Percentiles rank a stretch among this genome's conserved stretches.
phyloP scores from a whole-genome alignment of 2,329 filamentous ascomycete genomes.

The Apiospora pterosperma region DNA sequence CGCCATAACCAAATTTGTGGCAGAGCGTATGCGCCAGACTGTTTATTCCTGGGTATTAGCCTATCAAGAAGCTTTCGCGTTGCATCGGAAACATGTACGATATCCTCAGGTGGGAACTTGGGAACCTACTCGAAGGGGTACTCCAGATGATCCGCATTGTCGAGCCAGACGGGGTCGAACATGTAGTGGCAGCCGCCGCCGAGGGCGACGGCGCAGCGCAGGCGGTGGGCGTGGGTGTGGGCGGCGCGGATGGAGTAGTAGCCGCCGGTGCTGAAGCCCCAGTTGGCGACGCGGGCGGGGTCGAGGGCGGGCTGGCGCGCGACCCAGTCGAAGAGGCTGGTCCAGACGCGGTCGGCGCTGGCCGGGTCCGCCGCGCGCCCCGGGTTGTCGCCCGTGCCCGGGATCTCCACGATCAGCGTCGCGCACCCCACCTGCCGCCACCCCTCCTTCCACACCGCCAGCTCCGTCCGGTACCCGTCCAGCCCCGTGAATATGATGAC shows the following conservation, averaged over 20 bases:
- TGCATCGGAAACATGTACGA: not conserved
- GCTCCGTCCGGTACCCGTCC: conserved; percentile 28
- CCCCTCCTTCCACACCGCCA: conserved; percentile 30
- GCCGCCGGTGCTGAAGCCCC: conserved; percentile 57
- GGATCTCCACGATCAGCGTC: conserved; percentile 51
- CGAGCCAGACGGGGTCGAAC: conserved; percentile 52
- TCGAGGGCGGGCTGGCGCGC: conserved; percentile 43
- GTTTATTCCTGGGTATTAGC: not conserved
- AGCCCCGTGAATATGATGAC: conserved; percentile 26
- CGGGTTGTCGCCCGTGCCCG: conserved; percentile 55
- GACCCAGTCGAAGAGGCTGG: conserved; percentile 52
- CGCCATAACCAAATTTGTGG: conserved; percentile 23
- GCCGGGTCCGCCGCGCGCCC: conserved; percentile 40
- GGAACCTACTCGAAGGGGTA: conserved; percentile 52
- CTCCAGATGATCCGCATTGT: conserved; percentile 51
- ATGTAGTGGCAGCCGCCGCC: conserved; percentile 57
- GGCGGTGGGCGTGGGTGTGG: conserved; percentile 50
- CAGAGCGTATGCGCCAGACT: conserved; percentile 25
- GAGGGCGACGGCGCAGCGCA: conserved; percentile 48
- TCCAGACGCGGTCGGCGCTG: conserved; percentile 51
- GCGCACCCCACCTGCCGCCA: conserved; percentile 41
- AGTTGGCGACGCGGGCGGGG: conserved; percentile 43
- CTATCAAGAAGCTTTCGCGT: not conserved
- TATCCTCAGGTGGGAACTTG: not conserved
- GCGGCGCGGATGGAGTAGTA: conserved; percentile 56